These are phyloP conservation scores for Leccinum subtestaceum DNA, from an alignment of 768 basidiomycete species.

Conservation along the genomic window DNA sequence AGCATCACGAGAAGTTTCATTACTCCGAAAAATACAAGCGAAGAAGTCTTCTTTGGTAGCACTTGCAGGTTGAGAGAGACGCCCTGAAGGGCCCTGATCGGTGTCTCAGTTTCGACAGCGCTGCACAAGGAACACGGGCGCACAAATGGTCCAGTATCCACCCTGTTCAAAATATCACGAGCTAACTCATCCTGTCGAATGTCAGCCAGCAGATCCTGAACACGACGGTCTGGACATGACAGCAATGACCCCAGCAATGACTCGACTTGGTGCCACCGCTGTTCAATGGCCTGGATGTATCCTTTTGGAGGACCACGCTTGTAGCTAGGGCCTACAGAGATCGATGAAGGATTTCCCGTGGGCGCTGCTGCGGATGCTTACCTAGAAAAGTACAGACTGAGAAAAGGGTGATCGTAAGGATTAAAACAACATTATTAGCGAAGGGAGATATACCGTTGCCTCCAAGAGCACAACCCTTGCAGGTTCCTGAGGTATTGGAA, in stretches of 20 bases:
- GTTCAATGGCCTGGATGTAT: slow-evolving; percentile 91
- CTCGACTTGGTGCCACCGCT: slow-evolving; percentile 89
- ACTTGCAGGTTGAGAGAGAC: slow-evolving; percentile 54
- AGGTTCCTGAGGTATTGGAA: slow-evolving; percentile 44
- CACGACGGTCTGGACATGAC: slow-evolving; percentile 63
- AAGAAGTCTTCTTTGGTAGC: slow-evolving; percentile 79
- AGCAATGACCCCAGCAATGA: slow-evolving; percentile 82
- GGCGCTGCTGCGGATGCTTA: slow-evolving; percentile 20
- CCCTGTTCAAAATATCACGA: slow-evolving; percentile 69
- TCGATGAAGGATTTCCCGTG: neutral
- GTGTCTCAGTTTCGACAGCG: slow-evolving; percentile 5
- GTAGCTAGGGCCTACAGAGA: slow-evolving; percentile 62
- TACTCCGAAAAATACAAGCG: slow-evolving; percentile 66
- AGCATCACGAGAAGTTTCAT: slow-evolving; percentile 50
- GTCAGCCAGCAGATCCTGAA: slow-evolving; percentile 60
- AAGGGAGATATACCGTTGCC: slow-evolving; percentile 45
- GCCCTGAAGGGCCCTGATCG: slow-evolving; percentile 66
- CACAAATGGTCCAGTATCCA: slow-evolving; percentile 80
- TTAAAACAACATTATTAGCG: neutral
- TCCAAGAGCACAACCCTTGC: slow-evolving; percentile 61
- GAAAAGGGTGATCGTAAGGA: slow-evolving; percentile 19
- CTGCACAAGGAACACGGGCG: slow-evolving; percentile 20
- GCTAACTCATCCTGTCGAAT: slow-evolving; percentile 73
- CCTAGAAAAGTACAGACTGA: slow-evolving; percentile 68
- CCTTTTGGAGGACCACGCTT: slow-evolving; percentile 87